Conservation (phyloP, 768 basidiomycete species). For the Galerina sulciceps region DNA sequence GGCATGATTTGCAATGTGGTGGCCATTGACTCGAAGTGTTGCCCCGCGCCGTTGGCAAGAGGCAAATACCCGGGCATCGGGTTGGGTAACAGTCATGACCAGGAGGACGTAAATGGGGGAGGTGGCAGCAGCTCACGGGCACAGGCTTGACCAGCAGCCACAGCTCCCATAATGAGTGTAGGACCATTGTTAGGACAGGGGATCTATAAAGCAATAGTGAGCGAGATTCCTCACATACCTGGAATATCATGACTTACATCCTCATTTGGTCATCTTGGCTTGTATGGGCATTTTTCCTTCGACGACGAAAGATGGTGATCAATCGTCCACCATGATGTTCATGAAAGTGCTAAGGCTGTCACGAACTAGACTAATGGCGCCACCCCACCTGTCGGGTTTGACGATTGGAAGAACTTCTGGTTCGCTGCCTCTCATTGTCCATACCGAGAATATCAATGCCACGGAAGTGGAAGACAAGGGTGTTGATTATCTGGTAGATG, state of each 20-base stretch:
- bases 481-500: no score
- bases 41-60: no score
- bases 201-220: conserved; percentile 27
- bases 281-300: conserved; percentile 71
- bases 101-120: no score
- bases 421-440: no score
- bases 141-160: conserved; percentile 74
- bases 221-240: not conserved
- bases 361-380: conserved; percentile 79
- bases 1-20: no score
- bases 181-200: conserved; percentile 55
- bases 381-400: conserved; percentile 72
- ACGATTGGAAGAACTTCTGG: conserved; percentile 68
- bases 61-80: no score
- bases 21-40: no score
- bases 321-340: conserved; percentile 89
- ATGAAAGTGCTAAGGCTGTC: conserved; percentile 87
- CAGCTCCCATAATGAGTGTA: conserved; percentile 44
- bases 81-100: no score
- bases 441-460: no score
- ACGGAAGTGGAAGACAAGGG: no score
- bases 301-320: conserved; percentile 79
- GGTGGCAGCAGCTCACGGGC: no score
- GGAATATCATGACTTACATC: conserved; percentile 34
- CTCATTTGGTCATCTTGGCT: conserved; percentile 54